Evolutionary conservation across 2,329 filamentous ascomycete genomes (phyloP).

Genomic region (Colletotrichum sp.): DNA sequence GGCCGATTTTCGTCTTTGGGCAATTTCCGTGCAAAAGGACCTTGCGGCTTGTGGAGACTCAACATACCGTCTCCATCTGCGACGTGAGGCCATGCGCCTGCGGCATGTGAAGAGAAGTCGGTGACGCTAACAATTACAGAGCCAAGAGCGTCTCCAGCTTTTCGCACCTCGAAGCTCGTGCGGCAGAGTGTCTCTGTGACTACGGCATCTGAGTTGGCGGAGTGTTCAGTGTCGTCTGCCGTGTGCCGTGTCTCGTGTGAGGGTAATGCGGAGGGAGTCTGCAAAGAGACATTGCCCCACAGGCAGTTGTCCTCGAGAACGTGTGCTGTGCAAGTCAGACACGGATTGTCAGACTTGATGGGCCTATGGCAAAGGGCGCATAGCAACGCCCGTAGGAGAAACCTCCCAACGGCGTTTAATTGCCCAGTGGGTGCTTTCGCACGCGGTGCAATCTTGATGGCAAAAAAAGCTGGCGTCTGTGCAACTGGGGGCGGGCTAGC

Average conservation of each 20-base stretch:
- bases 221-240: background rate
- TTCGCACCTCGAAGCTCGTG: background rate
- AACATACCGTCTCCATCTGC: background rate
- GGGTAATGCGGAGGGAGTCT: background rate
- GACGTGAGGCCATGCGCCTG: background rate
- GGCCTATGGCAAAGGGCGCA: background rate
- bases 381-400: background rate
- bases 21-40: background rate
- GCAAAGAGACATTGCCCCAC: background rate
- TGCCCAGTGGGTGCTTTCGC: background rate
- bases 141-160: background rate
- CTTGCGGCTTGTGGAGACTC: background rate
- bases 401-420: background rate
- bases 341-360: background rate
- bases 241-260: background rate
- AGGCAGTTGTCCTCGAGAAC: background rate
- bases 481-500: background rate
- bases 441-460: background rate
- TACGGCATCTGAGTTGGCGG: background rate
- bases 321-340: background rate
- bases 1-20: background rate
- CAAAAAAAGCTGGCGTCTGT: background rate
- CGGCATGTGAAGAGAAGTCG: slow-evolving; percentile 1
- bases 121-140: slow-evolving; percentile 4
- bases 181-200: background rate